Evolutionary conservation across 176 grass and related monocot genomes (phyloP).

Genomic region (Eragrostis nindensis): DNA sequence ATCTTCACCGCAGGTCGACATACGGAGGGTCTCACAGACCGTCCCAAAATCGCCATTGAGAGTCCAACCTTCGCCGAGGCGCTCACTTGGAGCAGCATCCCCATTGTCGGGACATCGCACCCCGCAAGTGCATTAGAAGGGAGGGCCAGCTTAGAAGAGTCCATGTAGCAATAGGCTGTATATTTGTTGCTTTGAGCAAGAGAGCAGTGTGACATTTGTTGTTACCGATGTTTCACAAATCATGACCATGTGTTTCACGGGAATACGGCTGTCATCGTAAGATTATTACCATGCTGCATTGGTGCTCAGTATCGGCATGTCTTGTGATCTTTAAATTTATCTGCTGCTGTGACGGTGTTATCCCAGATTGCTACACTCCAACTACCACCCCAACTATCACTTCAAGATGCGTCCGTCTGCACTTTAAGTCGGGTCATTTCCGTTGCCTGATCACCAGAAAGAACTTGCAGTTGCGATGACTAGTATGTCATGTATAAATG

Average conservation of each 20-base stretch:
- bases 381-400: too few relatives aligned
- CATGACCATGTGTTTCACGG: conserved; percentile 5
- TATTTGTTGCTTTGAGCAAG: conserved; percentile 39
- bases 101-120: conserved; percentile 54
- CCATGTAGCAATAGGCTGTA: conserved; percentile 34
- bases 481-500: too few relatives aligned
- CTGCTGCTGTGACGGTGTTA: neutral
- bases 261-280: neutral
- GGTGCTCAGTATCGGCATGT: neutral
- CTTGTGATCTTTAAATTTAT: neutral
- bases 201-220: conserved; percentile 35
- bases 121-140: conserved; percentile 51
- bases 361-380: too few relatives aligned
- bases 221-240: conserved; percentile 22
- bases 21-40: conserved; percentile 37
- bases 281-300: conserved; percentile 14
- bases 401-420: too few relatives aligned
- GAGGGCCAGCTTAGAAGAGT: neutral
- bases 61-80: conserved; percentile 47
- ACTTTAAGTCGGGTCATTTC: too few relatives aligned
- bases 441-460: too few relatives aligned
- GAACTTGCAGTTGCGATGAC: too few relatives aligned
- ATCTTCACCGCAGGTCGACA: conserved; percentile 33
- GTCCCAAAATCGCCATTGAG: conserved; percentile 60
- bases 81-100: conserved; percentile 46